Base-by-base conservation (phyloP, 2,329 filamentous ascomycete genomes). In the Herpotrichia juniperi region DNA sequence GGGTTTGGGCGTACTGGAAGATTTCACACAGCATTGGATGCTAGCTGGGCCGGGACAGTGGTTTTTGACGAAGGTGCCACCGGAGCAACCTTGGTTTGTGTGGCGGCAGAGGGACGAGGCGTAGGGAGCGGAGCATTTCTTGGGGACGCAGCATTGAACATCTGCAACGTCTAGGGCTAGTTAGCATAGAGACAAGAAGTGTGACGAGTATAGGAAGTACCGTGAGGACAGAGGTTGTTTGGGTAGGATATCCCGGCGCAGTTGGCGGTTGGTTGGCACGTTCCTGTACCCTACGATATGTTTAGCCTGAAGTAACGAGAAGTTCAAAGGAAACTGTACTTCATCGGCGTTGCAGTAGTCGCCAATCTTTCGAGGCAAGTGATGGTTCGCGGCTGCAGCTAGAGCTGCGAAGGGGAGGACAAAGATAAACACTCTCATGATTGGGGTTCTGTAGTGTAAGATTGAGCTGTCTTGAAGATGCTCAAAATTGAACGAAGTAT, bases 121-220 rank as follows among this genome's bases (percentile, higher is more conserved):
- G 39, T 48, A 44, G 45, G 44, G 50, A 4, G 45, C 37, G 22
- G 50, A 53, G 32, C 50, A 53, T 53, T 53, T 53, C 22, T 48
- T 39, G n/a, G 50, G 50, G 24, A 53, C 45, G 16, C 50, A 53
- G 25, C 50, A 53, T 45, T 48, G 50, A 21, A 53, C 40, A 39
- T 48, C 32, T 24, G 25, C 45, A 11, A 39, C 28, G 32, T 46
- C 43, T 42, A n/a, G 39, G 22, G 14, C 16, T 19, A n/a, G 39
- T 45, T 26, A 45, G 40, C 2, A 12, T 9, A 46, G 28, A 14
- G 26, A 37, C 24, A 19, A 21, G 32, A 32, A 1, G 39, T 11
- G 7, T 34, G 25, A n/a, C 14, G 14, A 28, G 12, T 21, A 28
- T 22, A 16, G 21, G 16, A 4, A 4, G 6, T 47, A 52, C 50